These are phyloP conservation scores for Haematococcus sp. DNA, from an alignment of 139 green algal species.

Conservation along the genomic window DNA sequence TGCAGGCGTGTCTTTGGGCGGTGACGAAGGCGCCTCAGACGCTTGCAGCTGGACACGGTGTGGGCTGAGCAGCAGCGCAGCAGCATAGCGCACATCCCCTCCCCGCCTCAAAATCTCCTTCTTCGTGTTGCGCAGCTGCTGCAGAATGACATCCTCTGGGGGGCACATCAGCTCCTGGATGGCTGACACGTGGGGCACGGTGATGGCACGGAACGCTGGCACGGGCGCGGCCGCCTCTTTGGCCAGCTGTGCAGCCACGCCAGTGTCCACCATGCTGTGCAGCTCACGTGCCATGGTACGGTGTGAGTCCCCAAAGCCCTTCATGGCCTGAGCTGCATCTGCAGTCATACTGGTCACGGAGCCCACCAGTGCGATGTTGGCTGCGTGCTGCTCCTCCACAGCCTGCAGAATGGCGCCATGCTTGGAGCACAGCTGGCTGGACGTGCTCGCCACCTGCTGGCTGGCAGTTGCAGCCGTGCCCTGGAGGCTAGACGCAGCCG, in stretches of 20 bases:
- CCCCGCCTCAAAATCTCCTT: constrained; percentile 18
- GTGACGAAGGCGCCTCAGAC: too few relatives aligned
- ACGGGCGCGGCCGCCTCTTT: background rate
- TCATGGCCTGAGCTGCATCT: background rate
- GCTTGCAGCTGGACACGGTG: too few relatives aligned
- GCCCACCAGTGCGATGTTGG: background rate
- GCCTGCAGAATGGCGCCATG: background rate
- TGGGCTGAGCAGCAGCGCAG: background rate
- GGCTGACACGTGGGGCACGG: background rate
- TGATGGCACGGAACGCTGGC: background rate
- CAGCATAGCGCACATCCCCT: constrained; percentile 1
- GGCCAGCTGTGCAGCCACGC: constrained; percentile 10
- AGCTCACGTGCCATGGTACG: background rate
- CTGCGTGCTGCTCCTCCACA: background rate
- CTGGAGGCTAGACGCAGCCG: too few relatives aligned
- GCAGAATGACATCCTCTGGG: constrained; percentile 36
- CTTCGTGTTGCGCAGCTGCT: constrained; percentile 33
- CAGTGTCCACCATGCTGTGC: constrained; percentile 5
- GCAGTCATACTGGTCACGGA: background rate
- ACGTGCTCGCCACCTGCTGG: too few relatives aligned
- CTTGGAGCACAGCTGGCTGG: too few relatives aligned
- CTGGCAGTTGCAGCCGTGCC: too few relatives aligned
- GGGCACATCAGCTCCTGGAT: constrained; percentile 44
- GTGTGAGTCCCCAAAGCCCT: background rate
- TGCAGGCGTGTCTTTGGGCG: too few relatives aligned